Evolutionary conservation across 2,329 filamentous ascomycete species (phyloP), one percentile per base, ranked within the genome.

Genomic region (Aureobasidium sp.): DNA sequence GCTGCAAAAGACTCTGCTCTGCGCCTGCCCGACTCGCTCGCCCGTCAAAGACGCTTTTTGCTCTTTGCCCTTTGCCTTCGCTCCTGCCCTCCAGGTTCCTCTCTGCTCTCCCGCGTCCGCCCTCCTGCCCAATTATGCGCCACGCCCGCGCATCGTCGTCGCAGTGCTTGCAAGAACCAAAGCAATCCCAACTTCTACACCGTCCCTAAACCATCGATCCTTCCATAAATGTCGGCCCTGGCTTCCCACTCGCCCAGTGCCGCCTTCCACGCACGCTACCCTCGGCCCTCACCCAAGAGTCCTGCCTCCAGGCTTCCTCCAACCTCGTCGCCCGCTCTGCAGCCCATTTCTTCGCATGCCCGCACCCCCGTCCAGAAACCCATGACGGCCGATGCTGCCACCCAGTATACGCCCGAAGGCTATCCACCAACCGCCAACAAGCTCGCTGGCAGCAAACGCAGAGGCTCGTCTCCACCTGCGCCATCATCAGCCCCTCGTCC

Each of bases 321-420:
- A 13, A 37, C 61, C 17, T 55, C 64, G 15, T 60, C 47, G 21
- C 58, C 38, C n/a, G 40, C 35, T 10, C 11, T 43, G 21, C 43
- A 46, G 19, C 33, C 61, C 23, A 27, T n/a, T 29, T 27, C 50
- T 19, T 51, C 43, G 33, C 33, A 60, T 60, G 54, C 31, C 55
- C 61, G 23, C n/a, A 53, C 45, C 23, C 64, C 51, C 43, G 49
- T 53, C 45, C 50, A 27, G 23, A 61, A 57, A 27, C 40, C 57
- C n/a, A 47, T 60, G 61, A 63, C 46, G 70, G 74, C 75, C 61
- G 78, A 82, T 74, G 74, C 74, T 35, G 76, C 73, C 61, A 83
- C 80, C 37, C 81, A 83, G 69, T 83, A 82, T 69, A 80, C 79
- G 45, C 79, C 79, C 46, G 74, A 77, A 60, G 74, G 73, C 61